Percentiles rank a stretch among this genome's conserved stretches.
Conservation (phyloP, 2,329 filamentous ascomycete genomes). For the Akanthomyces muscarius region DNA sequence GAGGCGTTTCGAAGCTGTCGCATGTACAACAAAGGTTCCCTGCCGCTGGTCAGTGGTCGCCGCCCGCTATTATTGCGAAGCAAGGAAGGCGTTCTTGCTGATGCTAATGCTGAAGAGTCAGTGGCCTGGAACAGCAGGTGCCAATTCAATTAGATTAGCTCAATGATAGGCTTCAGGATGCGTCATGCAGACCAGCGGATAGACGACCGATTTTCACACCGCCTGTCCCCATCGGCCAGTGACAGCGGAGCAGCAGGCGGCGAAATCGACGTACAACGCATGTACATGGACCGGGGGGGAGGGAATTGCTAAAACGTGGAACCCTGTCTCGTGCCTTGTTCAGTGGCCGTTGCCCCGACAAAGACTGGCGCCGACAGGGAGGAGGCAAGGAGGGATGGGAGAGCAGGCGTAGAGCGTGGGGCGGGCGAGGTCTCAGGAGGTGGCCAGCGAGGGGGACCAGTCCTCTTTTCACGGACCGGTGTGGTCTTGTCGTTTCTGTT, state of each 20-base stretch:
- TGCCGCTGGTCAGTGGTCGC: too few species aligned
- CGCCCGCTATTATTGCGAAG: too few species aligned
- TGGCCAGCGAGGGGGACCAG: slow-evolving; percentile 1
- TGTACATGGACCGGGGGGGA: background rate
- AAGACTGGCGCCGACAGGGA: slow-evolving; percentile 24
- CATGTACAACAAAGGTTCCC: background rate
- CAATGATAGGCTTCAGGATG: background rate
- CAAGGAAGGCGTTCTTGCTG: too few species aligned
- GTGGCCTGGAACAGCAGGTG: background rate
- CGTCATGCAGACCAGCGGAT: background rate
- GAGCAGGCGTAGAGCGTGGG: slow-evolving; percentile 5
- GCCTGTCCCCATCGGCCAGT: background rate
- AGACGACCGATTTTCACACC: background rate
- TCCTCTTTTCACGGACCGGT: slow-evolving; percentile 4
- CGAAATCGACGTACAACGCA: background rate
- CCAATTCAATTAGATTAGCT: background rate
- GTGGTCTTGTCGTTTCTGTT: slow-evolving; percentile 8
- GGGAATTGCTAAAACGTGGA: slow-evolving; percentile 1
- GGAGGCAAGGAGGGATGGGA: background rate
- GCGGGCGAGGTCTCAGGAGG: slow-evolving; percentile 17
- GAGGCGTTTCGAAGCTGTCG: slow-evolving; percentile 9
- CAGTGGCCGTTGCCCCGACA: slow-evolving; percentile 32
- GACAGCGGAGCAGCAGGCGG: background rate
- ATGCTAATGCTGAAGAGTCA: background rate
- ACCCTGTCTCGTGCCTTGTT: slow-evolving; percentile 8